These are phyloP conservation scores for Diplodia scrobiculata DNA, from an alignment of 2,329 filamentous ascomycete species.

Conservation along the genomic window DNA sequence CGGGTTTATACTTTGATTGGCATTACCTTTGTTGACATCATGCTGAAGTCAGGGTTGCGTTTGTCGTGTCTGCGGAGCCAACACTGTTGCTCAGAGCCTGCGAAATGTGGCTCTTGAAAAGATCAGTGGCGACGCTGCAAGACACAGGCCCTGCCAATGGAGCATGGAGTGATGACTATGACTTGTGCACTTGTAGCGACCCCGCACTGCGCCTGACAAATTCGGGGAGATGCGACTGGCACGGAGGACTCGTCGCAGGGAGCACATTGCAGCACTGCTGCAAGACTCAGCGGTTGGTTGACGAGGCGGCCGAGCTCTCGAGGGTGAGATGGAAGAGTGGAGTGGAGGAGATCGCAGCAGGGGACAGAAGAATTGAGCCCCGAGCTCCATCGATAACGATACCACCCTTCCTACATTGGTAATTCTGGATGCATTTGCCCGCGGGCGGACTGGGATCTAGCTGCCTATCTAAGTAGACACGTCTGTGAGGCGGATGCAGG, in stretches of 20 bases:
- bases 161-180: background rate
- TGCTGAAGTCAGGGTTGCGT: background rate
- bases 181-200: background rate
- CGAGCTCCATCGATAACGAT: no score
- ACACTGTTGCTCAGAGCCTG: background rate
- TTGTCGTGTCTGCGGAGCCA: background rate
- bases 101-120: background rate
- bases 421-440: no score
- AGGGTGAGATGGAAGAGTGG: background rate
- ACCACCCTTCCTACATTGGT: no score
- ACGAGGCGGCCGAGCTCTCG: background rate
- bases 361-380: no score
- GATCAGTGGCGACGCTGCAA: background rate
- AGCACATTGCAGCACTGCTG: background rate
- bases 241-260: background rate
- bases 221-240: background rate
- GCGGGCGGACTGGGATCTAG: no score
- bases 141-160: background rate
- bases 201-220: background rate
- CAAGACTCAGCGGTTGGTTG: background rate
- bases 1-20: background rate
- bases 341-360: background rate
- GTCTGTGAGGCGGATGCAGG: no score
- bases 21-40: constrained; percentile 6
- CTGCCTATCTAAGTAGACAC: no score